These are phyloP conservation scores for Ampelomyces quisqualis DNA, from an alignment of 2,329 filamentous ascomycete species.

Conservation along the genomic window DNA sequence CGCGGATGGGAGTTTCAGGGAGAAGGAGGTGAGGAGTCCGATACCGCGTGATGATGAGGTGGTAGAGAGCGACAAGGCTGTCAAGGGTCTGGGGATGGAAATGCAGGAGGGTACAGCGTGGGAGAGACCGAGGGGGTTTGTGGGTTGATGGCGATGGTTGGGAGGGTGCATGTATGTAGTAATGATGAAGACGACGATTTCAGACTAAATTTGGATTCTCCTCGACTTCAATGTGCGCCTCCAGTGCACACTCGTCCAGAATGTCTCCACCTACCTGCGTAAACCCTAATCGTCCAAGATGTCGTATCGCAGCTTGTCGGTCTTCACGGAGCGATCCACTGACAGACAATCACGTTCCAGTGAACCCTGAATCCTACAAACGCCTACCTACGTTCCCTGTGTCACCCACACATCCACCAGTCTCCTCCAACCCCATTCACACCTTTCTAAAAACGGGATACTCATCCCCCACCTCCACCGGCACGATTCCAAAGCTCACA, in stretches of 20 bases:
- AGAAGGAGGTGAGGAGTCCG: neutral
- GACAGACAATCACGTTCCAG: no score
- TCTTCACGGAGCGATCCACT: no score
- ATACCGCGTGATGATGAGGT: constrained; percentile 2
- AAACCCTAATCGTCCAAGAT: no score
- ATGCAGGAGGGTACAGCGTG: constrained; percentile 20
- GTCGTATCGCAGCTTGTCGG: no score
- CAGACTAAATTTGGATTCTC: no score
- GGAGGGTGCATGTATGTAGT: no score
- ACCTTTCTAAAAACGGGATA: constrained; percentile 35
- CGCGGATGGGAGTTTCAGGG: neutral
- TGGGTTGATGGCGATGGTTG: no score
- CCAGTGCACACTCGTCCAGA: no score
- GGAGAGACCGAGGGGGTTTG: constrained; percentile 25
- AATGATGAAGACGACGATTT: no score
- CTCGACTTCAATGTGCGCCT: no score
- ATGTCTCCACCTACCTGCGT: no score
- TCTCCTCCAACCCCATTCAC: constrained; percentile 1
- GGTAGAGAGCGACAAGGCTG: constrained; percentile 15
- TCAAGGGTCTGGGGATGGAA: constrained; percentile 19
- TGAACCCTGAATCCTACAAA: no score
- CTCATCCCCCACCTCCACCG: constrained; percentile 38
- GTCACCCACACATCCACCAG: neutral
- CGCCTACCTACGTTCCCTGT: neutral
- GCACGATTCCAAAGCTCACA: constrained; percentile 42